phyloP scores from a whole-genome alignment of 2,329 filamentous ascomycete genomes.

The Fonsecaea pugnacius region DNA sequence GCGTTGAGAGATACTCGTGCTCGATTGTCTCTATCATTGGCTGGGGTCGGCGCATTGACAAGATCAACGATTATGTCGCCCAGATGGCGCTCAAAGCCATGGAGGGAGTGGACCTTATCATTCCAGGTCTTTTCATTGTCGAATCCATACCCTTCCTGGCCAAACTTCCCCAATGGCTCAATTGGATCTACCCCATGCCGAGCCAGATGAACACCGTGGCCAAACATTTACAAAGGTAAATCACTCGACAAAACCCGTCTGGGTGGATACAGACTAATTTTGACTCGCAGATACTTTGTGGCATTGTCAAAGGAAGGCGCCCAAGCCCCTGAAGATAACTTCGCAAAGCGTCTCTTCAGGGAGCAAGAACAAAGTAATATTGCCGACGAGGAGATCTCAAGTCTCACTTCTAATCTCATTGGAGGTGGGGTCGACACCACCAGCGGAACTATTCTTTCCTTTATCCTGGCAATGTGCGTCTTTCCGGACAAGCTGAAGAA shows the following conservation, averaged over 20 bases:
- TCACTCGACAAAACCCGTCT: background rate
- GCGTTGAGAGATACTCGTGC: conserved; percentile 49
- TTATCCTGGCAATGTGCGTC: conserved; percentile 42
- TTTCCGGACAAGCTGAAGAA: conserved; percentile 55
- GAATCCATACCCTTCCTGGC: conserved; percentile 45
- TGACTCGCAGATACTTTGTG: conserved; percentile 51
- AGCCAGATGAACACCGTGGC: conserved; percentile 40
- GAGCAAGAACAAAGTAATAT: conserved; percentile 54
- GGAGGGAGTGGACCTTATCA: conserved; percentile 33
- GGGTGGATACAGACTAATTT: background rate
- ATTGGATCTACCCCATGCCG: conserved; percentile 27
- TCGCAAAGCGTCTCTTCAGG: conserved; percentile 54
- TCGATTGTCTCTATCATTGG: conserved; percentile 49
- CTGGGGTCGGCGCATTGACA: conserved; percentile 47
- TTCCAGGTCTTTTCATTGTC: conserved; percentile 30
- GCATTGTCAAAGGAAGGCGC: conserved; percentile 57
- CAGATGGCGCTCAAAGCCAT: conserved; percentile 30
- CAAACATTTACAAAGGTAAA: conserved; percentile 49
- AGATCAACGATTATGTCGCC: conserved; percentile 57
- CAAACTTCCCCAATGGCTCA: conserved; percentile 51
- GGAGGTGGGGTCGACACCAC: conserved; percentile 42
- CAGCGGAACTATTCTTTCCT: conserved; percentile 40
- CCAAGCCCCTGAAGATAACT: conserved; percentile 45
- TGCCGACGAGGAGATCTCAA: conserved; percentile 52
- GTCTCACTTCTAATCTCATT: conserved; percentile 52